Conservation (phyloP, 352 stramenopile genomes). For the Phytopythium aichiense region DNA sequence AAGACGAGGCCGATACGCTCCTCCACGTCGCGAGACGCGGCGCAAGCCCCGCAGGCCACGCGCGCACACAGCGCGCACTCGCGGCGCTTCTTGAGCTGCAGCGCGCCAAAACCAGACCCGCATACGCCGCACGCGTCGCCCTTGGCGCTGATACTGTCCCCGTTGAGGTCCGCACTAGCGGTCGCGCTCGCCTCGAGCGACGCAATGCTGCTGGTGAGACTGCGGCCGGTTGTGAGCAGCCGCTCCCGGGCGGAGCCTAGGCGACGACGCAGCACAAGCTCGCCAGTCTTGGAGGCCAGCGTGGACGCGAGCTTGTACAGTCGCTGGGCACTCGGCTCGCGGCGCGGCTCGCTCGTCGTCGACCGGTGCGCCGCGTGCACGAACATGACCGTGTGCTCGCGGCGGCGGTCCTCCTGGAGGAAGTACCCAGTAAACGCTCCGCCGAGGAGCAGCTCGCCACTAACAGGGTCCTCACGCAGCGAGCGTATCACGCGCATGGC, state of each 20-base stretch:
- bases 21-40: constrained; percentile 4
- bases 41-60: constrained; percentile 6
- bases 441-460: neutral
- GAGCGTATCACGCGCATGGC: constrained; percentile 19
- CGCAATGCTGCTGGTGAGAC: neutral
- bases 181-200: neutral
- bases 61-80: constrained; percentile 8
- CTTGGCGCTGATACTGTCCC: neutral
- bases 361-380: constrained; percentile 14
- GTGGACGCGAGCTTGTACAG: constrained; percentile 8
- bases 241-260: constrained; percentile 9
- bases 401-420: constrained; percentile 15
- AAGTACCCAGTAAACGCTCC: constrained; percentile 15
- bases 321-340: constrained; percentile 9
- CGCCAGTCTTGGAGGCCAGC: constrained; percentile 10
- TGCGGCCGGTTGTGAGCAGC: neutral
- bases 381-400: constrained; percentile 14
- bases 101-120: constrained; percentile 4
- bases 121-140: constrained; percentile 6
- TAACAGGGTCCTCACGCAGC: constrained; percentile 4
- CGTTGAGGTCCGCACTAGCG: neutral
- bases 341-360: neutral
- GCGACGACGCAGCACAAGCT: constrained; percentile 15
- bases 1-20: constrained; percentile 12
- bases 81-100: constrained; percentile 14